A percentile compares a stretch with the other conserved stretches of the same genome.
These are phyloP conservation scores for Xerocomus potaroensis DNA, from an alignment of 768 basidiomycete genomes.

Conservation along the genomic window DNA sequence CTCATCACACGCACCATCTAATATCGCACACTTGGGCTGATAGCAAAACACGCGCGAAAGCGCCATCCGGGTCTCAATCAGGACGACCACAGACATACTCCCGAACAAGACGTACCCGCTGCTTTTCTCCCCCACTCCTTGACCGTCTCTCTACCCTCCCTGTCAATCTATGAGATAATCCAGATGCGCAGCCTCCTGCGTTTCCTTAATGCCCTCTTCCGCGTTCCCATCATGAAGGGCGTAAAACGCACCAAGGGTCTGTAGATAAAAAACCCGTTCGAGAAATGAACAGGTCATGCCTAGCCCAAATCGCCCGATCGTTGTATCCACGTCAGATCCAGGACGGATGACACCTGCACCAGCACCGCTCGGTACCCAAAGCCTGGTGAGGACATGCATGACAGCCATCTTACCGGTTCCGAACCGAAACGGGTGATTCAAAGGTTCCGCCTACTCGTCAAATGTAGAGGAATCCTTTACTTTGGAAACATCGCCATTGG, in stretches of 20 bases:
- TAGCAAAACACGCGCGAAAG: slow-evolving; percentile 94
- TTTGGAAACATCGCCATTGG: slow-evolving; percentile 2
- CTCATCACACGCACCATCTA: slow-evolving; percentile 63
- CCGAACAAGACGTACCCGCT: slow-evolving; percentile 50
- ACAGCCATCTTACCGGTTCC: slow-evolving; percentile 76
- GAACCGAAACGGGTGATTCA: slow-evolving; percentile 18
- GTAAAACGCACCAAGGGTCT: slow-evolving; percentile 61
- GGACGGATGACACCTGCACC: slow-evolving; percentile 32
- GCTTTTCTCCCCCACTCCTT: slow-evolving; percentile 98
- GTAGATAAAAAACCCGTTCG: slow-evolving; percentile 93
- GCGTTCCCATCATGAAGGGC: slow-evolving; percentile 48
- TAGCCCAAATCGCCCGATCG: slow-evolving; percentile 31
- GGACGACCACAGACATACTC: background rate
- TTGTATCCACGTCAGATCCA: slow-evolving; percentile 17
- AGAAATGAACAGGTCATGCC: slow-evolving; percentile 75
- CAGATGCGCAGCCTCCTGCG: slow-evolving; percentile 76
- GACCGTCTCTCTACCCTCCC: slow-evolving; percentile 81
- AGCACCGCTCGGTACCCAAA: slow-evolving; percentile 70
- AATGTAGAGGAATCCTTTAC: background rate
- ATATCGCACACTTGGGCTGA: slow-evolving; percentile 72
- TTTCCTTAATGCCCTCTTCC: slow-evolving; percentile 54
- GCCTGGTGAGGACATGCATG: slow-evolving; percentile 80
- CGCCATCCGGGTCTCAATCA: slow-evolving; percentile 57
- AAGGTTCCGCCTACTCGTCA: slow-evolving; percentile 13
- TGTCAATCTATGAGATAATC: slow-evolving; percentile 83